Percentiles rank a stretch among this genome's conserved stretches.
Evolutionary conservation across 2,329 filamentous ascomycete genomes (phyloP).

Genomic region (Amylocarpus encephaloides): DNA sequence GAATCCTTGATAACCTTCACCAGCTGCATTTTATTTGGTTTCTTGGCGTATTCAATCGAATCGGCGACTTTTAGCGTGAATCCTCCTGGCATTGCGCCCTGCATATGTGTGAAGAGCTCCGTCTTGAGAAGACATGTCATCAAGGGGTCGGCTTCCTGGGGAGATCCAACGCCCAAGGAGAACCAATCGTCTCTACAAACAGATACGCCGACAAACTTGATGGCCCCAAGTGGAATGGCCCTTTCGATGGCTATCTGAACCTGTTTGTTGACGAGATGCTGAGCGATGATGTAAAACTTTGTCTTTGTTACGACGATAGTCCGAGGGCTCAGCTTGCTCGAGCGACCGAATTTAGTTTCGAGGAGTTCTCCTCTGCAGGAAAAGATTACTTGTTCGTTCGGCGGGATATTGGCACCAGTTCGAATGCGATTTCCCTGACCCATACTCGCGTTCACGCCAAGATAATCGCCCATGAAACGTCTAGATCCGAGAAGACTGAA

Average conservation of each 20-base stretch:
- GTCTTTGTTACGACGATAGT: slow-evolving; percentile 77
- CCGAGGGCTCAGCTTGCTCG: slow-evolving; percentile 85
- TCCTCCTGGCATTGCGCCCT: slow-evolving; percentile 66
- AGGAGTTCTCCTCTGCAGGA: slow-evolving; percentile 87
- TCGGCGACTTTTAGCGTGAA: slow-evolving; percentile 80
- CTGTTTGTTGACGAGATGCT: slow-evolving; percentile 75
- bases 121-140: slow-evolving; percentile 94
- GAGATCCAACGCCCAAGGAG: slow-evolving; percentile 80
- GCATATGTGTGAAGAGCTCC: slow-evolving; percentile 91
- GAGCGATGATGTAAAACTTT: slow-evolving; percentile 84
- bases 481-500: slow-evolving; percentile 89
- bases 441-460: slow-evolving; percentile 74
- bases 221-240: slow-evolving; percentile 74
- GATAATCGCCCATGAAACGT: slow-evolving; percentile 89
- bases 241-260: slow-evolving; percentile 76
- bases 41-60: slow-evolving; percentile 92
- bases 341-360: slow-evolving; percentile 92
- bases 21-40: slow-evolving; percentile 82
- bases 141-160: slow-evolving; percentile 88
- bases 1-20: slow-evolving; percentile 92
- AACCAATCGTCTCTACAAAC: slow-evolving; percentile 94
- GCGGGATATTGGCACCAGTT: slow-evolving; percentile 61
- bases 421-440: slow-evolving; percentile 79
- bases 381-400: slow-evolving; percentile 73
- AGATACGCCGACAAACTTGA: slow-evolving; percentile 81